Percentiles rank a stretch among this genome's conserved stretches.
phyloP scores from a whole-genome alignment of 225 moss, liverwort and hornwort genomes.

The Thuidium tamariscinum region DNA sequence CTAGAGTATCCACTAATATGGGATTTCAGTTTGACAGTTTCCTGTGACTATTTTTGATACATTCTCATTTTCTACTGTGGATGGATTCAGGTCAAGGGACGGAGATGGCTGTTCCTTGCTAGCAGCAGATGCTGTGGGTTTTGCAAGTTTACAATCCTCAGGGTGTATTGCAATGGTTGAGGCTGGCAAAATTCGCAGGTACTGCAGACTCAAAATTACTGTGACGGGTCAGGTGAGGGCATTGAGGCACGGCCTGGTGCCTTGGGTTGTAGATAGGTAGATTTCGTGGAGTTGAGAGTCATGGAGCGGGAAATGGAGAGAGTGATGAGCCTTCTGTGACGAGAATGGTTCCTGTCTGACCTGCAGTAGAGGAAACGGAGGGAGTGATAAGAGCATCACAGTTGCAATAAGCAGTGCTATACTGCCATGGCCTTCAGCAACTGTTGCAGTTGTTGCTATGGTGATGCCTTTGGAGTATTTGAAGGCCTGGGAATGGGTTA shows the following conservation, averaged over 20 bases:
- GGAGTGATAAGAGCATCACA: conserved; percentile 1
- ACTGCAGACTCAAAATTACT: not conserved
- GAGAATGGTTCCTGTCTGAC: not conserved
- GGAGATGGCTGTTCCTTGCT: not conserved
- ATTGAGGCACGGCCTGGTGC: not conserved
- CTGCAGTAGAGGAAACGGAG: not conserved
- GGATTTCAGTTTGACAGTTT: not conserved
- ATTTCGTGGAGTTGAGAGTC: not conserved
- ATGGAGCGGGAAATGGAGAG: conserved; percentile 15
- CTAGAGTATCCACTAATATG: not conserved
- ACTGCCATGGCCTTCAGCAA: not conserved
- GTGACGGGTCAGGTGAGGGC: not conserved
- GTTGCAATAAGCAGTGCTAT: not conserved
- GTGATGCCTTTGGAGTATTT: not conserved
- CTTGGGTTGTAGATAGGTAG: conserved; percentile 2
- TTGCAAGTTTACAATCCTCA: not conserved
- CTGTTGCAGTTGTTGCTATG: not conserved
- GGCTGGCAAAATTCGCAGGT: not conserved
- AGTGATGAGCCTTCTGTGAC: conserved; percentile 2
- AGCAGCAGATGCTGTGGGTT: not conserved
- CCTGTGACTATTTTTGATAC: not conserved
- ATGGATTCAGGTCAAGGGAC: not conserved
- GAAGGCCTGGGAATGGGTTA: not conserved
- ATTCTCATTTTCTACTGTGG: not conserved
- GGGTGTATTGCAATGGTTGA: not conserved